A percentile compares a stretch with the other conserved stretches of the same genome.
phyloP scores from a whole-genome alignment of 257 asterid genomes.

The Leonotis leonurus region DNA sequence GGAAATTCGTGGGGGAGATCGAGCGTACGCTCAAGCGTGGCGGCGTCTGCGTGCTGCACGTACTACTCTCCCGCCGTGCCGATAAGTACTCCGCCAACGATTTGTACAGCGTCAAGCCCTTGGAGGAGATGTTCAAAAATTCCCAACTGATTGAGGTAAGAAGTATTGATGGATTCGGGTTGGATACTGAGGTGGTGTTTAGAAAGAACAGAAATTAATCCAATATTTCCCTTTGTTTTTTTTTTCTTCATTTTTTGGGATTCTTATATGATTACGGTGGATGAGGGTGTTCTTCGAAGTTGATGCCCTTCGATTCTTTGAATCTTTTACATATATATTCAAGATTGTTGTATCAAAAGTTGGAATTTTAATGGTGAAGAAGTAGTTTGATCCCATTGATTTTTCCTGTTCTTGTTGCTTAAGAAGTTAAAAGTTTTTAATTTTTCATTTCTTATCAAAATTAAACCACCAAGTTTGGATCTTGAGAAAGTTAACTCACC shows the following conservation, averaged over 20 bases:
- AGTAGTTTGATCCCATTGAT: not conserved
- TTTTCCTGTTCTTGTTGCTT: not conserved
- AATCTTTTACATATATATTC: not conserved
- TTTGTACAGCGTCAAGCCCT: constrained; percentile 63
- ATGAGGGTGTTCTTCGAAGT: not conserved
- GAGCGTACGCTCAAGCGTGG: constrained; percentile 70
- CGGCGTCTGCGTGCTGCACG: constrained; percentile 82
- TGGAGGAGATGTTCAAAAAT: constrained; percentile 58
- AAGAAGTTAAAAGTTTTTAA: too few species aligned
- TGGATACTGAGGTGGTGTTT: constrained; percentile 84
- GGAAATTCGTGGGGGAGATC: constrained; percentile 70
- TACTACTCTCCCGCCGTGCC: constrained; percentile 51
- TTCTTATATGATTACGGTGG: not conserved
- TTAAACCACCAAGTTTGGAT: too few species aligned
- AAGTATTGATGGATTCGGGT: constrained; percentile 70
- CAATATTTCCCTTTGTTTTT: not conserved
- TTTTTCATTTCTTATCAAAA: too few species aligned
- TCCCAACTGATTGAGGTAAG: constrained; percentile 59
- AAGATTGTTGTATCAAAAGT: constrained; percentile 4
- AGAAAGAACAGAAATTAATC: constrained; percentile 29
- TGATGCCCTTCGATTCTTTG: constrained; percentile 5
- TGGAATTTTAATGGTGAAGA: not conserved
- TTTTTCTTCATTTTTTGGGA: not conserved
- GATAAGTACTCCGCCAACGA: constrained; percentile 93
- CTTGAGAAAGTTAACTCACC: too few species aligned